These are phyloP conservation scores for Aurinia saxatilis DNA, from an alignment of 345 rosid genomes.

Conservation along the genomic window DNA sequence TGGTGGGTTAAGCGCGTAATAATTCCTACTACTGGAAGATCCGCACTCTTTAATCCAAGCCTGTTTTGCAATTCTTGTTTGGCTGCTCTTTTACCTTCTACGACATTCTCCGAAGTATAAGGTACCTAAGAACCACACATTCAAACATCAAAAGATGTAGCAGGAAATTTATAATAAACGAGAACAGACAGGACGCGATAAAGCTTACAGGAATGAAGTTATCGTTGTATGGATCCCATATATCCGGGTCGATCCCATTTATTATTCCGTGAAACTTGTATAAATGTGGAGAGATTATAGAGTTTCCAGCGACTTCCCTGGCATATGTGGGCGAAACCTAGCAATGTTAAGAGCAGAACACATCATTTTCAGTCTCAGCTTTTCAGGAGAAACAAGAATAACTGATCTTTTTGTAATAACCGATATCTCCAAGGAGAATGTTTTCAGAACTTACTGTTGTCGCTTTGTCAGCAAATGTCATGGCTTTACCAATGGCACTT, in stretches of 20 bases:
- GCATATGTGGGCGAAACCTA: conserved; percentile 84
- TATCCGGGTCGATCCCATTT: conserved; percentile 90
- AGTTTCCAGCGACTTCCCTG: conserved; percentile 77
- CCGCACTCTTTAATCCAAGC: conserved; percentile 52
- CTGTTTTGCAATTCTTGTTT: conserved; percentile 74
- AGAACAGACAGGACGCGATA: background rate
- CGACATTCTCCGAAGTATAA: conserved; percentile 69
- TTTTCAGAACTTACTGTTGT: conserved; percentile 56
- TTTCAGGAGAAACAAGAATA: background rate
- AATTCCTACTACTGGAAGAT: conserved; percentile 76
- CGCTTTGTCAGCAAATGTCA: conserved; percentile 75
- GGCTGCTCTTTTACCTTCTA: conserved; percentile 88
- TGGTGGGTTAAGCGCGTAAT: conserved; percentile 89
- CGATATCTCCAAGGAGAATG: background rate
- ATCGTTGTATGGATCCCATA: conserved; percentile 95
- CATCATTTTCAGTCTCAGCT: background rate
- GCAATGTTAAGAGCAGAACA: background rate
- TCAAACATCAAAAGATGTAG: conserved; percentile 4
- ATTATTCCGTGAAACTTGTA: conserved; percentile 82
- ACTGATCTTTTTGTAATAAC: background rate
- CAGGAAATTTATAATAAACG: background rate
- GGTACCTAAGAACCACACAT: conserved; percentile 40
- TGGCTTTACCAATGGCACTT: conserved; percentile 62
- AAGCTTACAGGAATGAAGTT: conserved; percentile 67
- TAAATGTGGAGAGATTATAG: conserved; percentile 62